phyloP scores from a whole-genome alignment of 2,329 filamentous ascomycete genomes.

The Alternaria conjuncta region DNA sequence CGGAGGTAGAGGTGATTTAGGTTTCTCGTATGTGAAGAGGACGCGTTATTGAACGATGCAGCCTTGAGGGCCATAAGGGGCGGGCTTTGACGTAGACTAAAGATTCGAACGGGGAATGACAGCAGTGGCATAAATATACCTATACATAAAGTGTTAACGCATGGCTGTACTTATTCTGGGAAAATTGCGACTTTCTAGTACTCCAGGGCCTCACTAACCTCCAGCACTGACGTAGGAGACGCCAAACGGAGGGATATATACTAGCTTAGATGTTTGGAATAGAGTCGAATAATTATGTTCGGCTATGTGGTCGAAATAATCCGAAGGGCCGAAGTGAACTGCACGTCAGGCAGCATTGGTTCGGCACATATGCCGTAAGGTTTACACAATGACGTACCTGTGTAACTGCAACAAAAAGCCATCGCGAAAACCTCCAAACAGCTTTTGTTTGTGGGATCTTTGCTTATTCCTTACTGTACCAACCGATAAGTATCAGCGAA shows the following conservation, averaged over 20 bases:
- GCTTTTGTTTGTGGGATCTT: accelerated
- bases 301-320: neutral
- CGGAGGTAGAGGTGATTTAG: too few species aligned
- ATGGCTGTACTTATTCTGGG: neutral
- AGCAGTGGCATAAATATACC: neutral
- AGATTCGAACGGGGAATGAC: accelerated
- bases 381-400: neutral
- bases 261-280: neutral
- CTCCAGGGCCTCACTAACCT: neutral
- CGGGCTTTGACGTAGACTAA: neutral
- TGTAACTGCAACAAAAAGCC: neutral
- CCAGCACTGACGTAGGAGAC: neutral
- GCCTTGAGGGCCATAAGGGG: too few species aligned
- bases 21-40: neutral
- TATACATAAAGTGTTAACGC: neutral
- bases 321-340: neutral
- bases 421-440: neutral
- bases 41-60: neutral
- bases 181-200: neutral
- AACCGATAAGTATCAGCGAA: neutral
- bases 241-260: neutral
- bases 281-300: neutral
- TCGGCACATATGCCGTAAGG: neutral
- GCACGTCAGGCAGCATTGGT: neutral
- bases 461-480: neutral